Evolutionary conservation across 192 early-diverging fungal species (phyloP).

Genomic region (Coemansia javaensis): DNA sequence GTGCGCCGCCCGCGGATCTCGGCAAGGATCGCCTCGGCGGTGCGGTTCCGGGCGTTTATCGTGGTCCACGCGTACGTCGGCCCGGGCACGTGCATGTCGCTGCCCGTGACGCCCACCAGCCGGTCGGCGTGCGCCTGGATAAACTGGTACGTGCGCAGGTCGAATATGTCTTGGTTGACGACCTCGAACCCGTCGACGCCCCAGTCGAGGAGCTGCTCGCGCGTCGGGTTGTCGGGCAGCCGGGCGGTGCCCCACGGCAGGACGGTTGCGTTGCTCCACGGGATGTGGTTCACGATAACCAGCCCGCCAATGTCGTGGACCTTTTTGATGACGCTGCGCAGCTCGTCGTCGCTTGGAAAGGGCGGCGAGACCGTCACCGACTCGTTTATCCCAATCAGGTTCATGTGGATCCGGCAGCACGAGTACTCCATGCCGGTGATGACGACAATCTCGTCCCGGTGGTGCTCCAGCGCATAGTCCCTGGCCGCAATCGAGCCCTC

Average conservation of each 20-base stretch:
- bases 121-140: conserved; percentile 32
- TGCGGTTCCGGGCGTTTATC: conserved; percentile 45
- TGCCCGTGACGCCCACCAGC: conserved; percentile 58
- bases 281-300: conserved; percentile 73
- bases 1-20: conserved; percentile 57
- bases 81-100: conserved; percentile 62
- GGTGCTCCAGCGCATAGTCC: conserved; percentile 46
- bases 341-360: conserved; percentile 59
- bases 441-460: conserved; percentile 20
- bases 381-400: conserved; percentile 64
- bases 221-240: conserved; percentile 59
- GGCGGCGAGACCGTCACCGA: conserved; percentile 50
- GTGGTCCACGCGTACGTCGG: conserved; percentile 63
- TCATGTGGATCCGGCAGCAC: conserved; percentile 59
- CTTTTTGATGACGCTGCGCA: conserved; percentile 54
- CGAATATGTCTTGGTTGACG: conserved; percentile 58
- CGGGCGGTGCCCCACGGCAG: conserved; percentile 53
- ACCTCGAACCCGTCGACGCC: conserved; percentile 73
- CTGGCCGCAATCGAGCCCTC: conserved; percentile 59
- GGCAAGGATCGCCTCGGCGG: conserved; percentile 51
- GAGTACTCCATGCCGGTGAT: conserved; percentile 47
- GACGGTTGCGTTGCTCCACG: conserved; percentile 66
- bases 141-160: conserved; percentile 57
- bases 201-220: conserved; percentile 54
- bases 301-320: conserved; percentile 64